Conservation (phyloP, 352 stramenopile genomes). For the Globisporangium radiosum region DNA sequence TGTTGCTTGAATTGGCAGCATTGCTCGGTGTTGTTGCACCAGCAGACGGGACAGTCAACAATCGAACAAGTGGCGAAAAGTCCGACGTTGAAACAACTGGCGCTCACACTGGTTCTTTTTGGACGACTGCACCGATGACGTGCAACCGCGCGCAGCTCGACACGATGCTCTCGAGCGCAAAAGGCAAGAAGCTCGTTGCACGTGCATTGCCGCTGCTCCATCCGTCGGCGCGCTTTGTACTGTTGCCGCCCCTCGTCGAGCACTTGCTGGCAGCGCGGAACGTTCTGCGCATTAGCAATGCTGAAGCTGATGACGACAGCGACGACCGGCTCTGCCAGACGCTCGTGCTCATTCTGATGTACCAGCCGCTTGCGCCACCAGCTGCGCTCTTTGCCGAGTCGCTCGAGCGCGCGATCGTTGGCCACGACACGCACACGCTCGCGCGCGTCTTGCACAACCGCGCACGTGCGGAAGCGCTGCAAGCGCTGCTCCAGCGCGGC, state of each 20-base stretch:
- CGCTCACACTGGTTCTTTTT: too few species aligned
- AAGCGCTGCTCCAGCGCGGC: constrained; percentile 70
- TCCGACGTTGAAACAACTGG: too few species aligned
- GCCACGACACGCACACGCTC: constrained; percentile 53
- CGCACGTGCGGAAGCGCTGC: constrained; percentile 56
- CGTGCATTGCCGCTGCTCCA: constrained; percentile 71
- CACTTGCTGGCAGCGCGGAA: constrained; percentile 42
- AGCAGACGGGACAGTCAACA: neutral
- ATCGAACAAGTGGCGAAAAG: too few species aligned
- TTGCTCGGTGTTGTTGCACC: constrained; percentile 50
- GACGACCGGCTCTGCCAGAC: constrained; percentile 71
- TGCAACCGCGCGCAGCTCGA: constrained; percentile 53
- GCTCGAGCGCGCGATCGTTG: constrained; percentile 45
- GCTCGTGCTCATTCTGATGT: constrained; percentile 74
- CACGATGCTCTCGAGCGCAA: constrained; percentile 45
- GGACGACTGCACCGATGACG: constrained; percentile 18
- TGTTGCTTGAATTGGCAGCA: constrained; percentile 62
- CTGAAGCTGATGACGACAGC: constrained; percentile 23
- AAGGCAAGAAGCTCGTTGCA: constrained; percentile 74
- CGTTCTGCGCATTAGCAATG: constrained; percentile 18
- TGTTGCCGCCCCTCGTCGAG: constrained; percentile 64
- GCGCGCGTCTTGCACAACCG: constrained; percentile 72
- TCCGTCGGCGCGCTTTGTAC: constrained; percentile 70
- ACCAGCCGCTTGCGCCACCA: constrained; percentile 64
- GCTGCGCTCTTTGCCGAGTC: constrained; percentile 62